Base-by-base conservation (phyloP, 805 yeast species). In the Maudiozyma turicensis region DNA sequence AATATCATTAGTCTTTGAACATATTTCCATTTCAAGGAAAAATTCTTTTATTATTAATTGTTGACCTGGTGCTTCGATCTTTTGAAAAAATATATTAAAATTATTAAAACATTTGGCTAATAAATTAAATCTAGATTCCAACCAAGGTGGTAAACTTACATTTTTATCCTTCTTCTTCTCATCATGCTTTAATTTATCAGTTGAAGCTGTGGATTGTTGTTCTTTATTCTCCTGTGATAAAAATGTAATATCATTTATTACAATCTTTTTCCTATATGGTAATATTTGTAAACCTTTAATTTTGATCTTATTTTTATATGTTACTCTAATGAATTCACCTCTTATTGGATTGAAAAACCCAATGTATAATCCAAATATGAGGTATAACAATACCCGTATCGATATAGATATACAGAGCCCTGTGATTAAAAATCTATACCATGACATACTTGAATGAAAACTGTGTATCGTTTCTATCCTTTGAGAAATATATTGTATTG, bases 331-430 rank as follows among this genome's bases (percentile, higher is more conserved):
- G 11, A 59, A 35, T 45, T 53, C 54, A 2, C 53, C 44, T 38
- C 49, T 55, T n/a, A 59, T 33, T 20, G 64, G 62, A 40, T 62
- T 58, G 40, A 59, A 47, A 44, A 50, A 54, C 7, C 40, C 35
- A n/a, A 57, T 48, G 7, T 57, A 50, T 3, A 56, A 9, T 1
- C 63, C 64, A 3, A 49, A 29, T 8, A 50, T 15, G 29, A 8
- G 29, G 31, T 33, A 15, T 15, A 33, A 15, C 7, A 40, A 8
- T 11, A 30, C 33, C 14, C 33, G 26, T 26, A 40, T 26, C 8
- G 42, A 26, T 26, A 39, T 9, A 10, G 42, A 39, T 8, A 39
- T 26, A 14, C 30, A 39, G 13, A 39, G 42, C 26, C 14, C 20
- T 8, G 28, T 26, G 20, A 14, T 8, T 28, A 28, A 20, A 6